Percentiles rank a stretch among this genome's conserved stretches.
phyloP scores from a whole-genome alignment of 2,329 filamentous ascomycete genomes.

The Teratosphaeria viscida region DNA sequence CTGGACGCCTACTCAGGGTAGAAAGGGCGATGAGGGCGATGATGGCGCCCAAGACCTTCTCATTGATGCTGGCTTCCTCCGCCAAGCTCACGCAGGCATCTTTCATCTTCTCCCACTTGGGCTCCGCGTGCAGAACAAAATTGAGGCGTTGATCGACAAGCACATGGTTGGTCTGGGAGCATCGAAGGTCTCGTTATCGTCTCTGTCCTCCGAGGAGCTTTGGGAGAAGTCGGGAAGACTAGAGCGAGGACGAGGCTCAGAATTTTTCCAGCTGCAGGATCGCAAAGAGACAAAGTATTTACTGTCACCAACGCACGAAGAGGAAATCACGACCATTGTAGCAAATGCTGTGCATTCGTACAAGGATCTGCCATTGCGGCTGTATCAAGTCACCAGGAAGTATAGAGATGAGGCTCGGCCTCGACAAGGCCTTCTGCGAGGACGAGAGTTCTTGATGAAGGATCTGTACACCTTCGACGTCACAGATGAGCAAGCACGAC shows the following conservation, averaged over 20 bases:
- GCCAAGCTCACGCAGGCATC: slow-evolving; percentile 72
- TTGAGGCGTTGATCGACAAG: slow-evolving; percentile 75
- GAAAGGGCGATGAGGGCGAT: slow-evolving; percentile 32
- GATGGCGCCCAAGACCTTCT: slow-evolving; percentile 45
- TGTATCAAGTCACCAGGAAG: slow-evolving; percentile 91
- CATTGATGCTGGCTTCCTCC: slow-evolving; percentile 35
- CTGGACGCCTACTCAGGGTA: slow-evolving; percentile 58
- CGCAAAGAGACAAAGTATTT: slow-evolving; percentile 65
- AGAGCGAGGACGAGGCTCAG: slow-evolving; percentile 29
- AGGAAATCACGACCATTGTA: slow-evolving; percentile 83
- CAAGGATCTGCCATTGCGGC: slow-evolving; percentile 69
- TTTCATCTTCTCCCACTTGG: slow-evolving; percentile 89
- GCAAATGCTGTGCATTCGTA: slow-evolving; percentile 66
- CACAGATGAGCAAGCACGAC: slow-evolving; percentile 55
- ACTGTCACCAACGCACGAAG: slow-evolving; percentile 87
- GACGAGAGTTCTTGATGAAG: slow-evolving; percentile 94
- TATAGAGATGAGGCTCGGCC: slow-evolving; percentile 89
- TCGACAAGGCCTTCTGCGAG: slow-evolving; percentile 74
- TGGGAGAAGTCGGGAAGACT: slow-evolving; percentile 80
- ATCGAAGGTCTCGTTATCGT: slow-evolving; percentile 72
- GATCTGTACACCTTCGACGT: slow-evolving; percentile 93
- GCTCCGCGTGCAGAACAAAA: slow-evolving; percentile 74
- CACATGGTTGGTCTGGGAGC: slow-evolving; percentile 72
- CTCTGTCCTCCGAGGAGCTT: slow-evolving; percentile 71
- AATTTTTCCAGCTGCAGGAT: slow-evolving; percentile 74